These are phyloP conservation scores for Aristolochia contorta DNA, from an alignment of 164 flowering plant species.

Conservation along the genomic window DNA sequence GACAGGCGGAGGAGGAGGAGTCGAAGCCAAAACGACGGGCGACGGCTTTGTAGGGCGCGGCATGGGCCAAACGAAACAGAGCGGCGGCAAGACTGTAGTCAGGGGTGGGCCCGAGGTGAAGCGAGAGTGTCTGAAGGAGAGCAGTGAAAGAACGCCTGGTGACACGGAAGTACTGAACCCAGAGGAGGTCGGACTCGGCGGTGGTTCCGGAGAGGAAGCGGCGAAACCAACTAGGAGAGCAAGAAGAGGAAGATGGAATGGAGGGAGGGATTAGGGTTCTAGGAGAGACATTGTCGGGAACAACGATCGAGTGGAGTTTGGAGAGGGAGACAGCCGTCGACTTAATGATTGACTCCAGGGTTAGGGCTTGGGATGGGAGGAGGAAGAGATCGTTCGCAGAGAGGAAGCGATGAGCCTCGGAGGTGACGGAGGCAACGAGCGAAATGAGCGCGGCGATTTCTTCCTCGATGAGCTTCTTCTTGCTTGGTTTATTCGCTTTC, in stretches of 20 bases:
- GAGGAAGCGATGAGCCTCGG: slow-evolving; percentile 42
- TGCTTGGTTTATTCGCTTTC: background rate
- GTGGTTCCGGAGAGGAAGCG: slow-evolving; percentile 31
- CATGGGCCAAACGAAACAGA: slow-evolving; percentile 60
- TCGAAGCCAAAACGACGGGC: slow-evolving; percentile 48
- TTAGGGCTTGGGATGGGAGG: slow-evolving; percentile 50
- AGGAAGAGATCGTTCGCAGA: slow-evolving; percentile 44
- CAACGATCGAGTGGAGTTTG: slow-evolving; percentile 25
- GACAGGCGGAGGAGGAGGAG: slow-evolving; percentile 34
- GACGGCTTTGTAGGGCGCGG: slow-evolving; percentile 34
- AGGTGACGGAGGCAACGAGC: slow-evolving; percentile 24
- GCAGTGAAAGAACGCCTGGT: slow-evolving; percentile 44
- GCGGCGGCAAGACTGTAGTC: slow-evolving; percentile 40
- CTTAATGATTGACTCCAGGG: slow-evolving; percentile 44
- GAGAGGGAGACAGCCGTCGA: slow-evolving; percentile 35
- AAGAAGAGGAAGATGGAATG: slow-evolving; percentile 3
- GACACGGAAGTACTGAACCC: slow-evolving; percentile 46
- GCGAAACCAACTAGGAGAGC: slow-evolving; percentile 37
- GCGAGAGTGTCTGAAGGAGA: slow-evolving; percentile 36
- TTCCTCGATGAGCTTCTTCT: slow-evolving; percentile 3
- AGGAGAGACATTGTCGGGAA: slow-evolving; percentile 7
- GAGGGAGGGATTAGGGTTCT: slow-evolving; percentile 5
- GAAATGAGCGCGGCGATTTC: slow-evolving; percentile 14
- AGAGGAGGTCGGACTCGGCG: slow-evolving; percentile 26
- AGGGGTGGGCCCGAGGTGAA: slow-evolving; percentile 18